A percentile compares a stretch with the other conserved stretches of the same genome.
These are phyloP conservation scores for Phyllosticta capitalensis DNA, from an alignment of 2,329 filamentous ascomycete species.

Conservation along the genomic window DNA sequence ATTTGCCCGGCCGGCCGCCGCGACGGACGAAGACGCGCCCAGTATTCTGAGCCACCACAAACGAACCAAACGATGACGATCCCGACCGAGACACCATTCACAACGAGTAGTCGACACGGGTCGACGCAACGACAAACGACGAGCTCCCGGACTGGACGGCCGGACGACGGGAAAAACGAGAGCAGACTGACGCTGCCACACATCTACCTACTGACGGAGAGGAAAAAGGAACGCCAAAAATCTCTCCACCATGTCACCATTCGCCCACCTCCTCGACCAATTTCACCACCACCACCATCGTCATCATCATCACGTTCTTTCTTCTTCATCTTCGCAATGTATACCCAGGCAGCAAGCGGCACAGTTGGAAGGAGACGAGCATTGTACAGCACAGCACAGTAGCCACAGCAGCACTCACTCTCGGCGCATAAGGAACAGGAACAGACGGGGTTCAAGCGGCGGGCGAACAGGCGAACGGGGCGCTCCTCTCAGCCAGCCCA, in stretches of 20 bases:
- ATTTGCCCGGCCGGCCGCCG: too few species aligned
- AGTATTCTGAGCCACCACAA: too few species aligned
- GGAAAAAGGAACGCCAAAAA: neutral
- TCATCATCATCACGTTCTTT: neutral
- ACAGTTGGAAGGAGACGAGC: neutral
- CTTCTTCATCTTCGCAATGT: neutral
- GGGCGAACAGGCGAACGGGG: too few species aligned
- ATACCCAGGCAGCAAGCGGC: neutral
- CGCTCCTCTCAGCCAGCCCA: neutral
- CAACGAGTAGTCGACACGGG: neutral
- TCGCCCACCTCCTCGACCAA: neutral
- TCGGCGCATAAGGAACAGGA: neutral
- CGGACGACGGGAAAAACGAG: neutral
- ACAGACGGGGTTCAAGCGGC: too few species aligned
- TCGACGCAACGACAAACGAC: neutral
- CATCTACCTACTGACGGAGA: neutral
- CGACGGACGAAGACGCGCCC: too few species aligned
- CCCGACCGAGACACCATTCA: too few species aligned
- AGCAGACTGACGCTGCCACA: too few species aligned
- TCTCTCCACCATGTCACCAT: neutral
- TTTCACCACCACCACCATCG: neutral
- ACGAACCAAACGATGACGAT: too few species aligned
- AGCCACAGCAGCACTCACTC: neutral
- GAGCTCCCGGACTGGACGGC: neutral
- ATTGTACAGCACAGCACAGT: neutral